Conservation (phyloP, 2,329 filamentous ascomycete species). For the Aspergillus jensenii region DNA sequence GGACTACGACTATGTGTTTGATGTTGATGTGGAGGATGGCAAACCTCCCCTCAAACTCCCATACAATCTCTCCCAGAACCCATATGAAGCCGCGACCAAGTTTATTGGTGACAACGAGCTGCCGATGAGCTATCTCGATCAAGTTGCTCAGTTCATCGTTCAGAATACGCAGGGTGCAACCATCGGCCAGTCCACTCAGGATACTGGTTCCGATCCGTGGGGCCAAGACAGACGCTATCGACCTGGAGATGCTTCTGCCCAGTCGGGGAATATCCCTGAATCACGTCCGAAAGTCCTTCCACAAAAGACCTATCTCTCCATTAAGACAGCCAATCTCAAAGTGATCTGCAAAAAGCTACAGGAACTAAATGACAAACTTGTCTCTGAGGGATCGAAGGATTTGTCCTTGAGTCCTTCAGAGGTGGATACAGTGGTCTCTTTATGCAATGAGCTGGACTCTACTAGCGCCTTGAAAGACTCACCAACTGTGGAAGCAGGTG, state of each 20-base stretch:
- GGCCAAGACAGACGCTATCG: conserved; percentile 77
- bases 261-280: conserved; percentile 33
- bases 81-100: conserved; percentile 85
- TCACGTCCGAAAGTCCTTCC: conserved; percentile 65
- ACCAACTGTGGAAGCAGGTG: conserved; percentile 51
- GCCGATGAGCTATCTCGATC: conserved; percentile 82
- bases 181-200: conserved; percentile 62
- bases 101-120: conserved; percentile 89
- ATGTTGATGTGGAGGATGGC: conserved; percentile 93
- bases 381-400: conserved; percentile 70
- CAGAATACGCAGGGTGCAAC: conserved; percentile 85
- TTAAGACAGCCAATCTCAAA: conserved; percentile 68
- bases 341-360: conserved; percentile 74
- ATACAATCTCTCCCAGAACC: conserved; percentile 88
- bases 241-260: conserved; percentile 60
- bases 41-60: conserved; percentile 92
- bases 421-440: conserved; percentile 58
- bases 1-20: conserved; percentile 94
- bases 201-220: conserved; percentile 66
- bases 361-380: conserved; percentile 68
- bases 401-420: conserved; percentile 72
- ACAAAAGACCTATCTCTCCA: conserved; percentile 75
- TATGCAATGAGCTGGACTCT: conserved; percentile 64
- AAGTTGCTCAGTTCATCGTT: conserved; percentile 88
- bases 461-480: conserved; percentile 41